Conservation (phyloP, 2,329 filamentous ascomycete species). For the Macrophomina tecta region DNA sequence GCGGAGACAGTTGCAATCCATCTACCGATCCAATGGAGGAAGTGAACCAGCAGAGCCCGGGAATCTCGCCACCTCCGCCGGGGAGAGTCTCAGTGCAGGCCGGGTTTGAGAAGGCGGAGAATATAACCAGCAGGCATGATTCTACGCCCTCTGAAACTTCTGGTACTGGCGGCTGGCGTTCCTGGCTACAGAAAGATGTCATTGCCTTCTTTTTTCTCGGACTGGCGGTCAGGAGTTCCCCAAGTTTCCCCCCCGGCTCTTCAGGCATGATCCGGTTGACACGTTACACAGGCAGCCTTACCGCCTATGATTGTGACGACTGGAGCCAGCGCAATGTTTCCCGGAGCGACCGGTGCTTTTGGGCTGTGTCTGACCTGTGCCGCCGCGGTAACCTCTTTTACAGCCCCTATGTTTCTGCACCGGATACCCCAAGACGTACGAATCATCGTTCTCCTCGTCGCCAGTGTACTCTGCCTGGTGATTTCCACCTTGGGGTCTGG, state of each 20-base stretch:
- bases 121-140: no score
- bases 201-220: neutral
- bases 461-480: neutral
- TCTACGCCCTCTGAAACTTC: no score
- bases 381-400: neutral
- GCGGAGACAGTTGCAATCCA: no score
- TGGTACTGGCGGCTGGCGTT: neutral
- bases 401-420: neutral
- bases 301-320: neutral
- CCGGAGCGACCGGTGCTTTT: neutral
- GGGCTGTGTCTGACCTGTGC: neutral
- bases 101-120: no score
- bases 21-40: no score
- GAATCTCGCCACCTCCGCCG: no score
- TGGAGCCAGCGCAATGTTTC: neutral
- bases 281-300: neutral
- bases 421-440: neutral
- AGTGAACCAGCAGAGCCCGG: no score
- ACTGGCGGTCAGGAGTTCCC: neutral
- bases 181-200: neutral
- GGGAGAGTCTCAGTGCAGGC: no score
- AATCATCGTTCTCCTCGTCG: neutral
- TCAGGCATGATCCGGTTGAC: neutral
- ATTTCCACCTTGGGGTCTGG: neutral
- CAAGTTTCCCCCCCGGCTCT: neutral